These are phyloP conservation scores for Venturia effusa DNA, from an alignment of 2,329 filamentous ascomycete species.

Conservation along the genomic window DNA sequence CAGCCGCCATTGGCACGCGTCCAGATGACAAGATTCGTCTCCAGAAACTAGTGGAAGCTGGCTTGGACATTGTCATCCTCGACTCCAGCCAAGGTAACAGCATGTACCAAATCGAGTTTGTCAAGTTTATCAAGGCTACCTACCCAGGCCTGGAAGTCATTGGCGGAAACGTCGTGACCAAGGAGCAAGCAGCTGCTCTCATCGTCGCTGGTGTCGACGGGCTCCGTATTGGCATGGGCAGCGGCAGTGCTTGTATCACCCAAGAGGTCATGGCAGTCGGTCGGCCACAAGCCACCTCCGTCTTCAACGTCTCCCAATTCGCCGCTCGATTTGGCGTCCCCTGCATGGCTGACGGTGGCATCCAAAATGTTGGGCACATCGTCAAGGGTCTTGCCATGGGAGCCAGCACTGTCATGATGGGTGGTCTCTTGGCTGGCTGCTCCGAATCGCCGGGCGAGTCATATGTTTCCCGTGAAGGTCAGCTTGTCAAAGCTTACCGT, in stretches of 20 bases:
- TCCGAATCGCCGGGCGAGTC: constrained; percentile 96
- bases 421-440: constrained; percentile 89
- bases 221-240: constrained; percentile 97
- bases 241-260: constrained; percentile 94
- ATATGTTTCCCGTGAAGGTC: constrained; percentile 90
- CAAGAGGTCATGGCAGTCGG: constrained; percentile 99
- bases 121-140: constrained; percentile 86
- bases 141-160: constrained; percentile 87
- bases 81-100: constrained; percentile 97
- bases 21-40: constrained; percentile 85
- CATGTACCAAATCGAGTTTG: constrained; percentile 98
- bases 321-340: constrained; percentile 90
- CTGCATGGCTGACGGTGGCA: constrained; percentile 94
- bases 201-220: constrained; percentile 94
- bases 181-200: constrained; percentile 84
- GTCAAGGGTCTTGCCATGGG: constrained; percentile 95
- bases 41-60: constrained; percentile 81
- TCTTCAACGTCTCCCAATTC: constrained; percentile 82
- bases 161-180: constrained; percentile 95
- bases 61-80: constrained; percentile 87
- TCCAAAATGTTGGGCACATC: constrained; percentile 98
- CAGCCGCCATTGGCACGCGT: constrained; percentile 88
- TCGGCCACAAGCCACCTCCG: constrained; percentile 85
- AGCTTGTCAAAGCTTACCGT: constrained; percentile 98
- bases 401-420: constrained; percentile 98